phyloP scores from a whole-genome alignment of 2,329 filamentous ascomycete genomes.

The Didymellaceae sp. region DNA sequence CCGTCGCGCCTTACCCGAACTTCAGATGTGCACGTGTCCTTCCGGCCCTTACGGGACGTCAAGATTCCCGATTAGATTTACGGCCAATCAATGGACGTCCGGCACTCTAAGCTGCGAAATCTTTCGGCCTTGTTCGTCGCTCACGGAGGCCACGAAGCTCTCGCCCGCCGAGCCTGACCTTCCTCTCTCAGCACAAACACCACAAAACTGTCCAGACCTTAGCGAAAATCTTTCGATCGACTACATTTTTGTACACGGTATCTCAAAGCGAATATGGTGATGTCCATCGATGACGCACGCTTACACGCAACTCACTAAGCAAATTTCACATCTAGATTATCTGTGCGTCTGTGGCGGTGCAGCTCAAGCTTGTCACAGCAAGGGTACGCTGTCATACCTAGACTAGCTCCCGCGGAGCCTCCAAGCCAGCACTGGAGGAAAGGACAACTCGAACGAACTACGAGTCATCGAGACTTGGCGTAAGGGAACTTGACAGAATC shows the following conservation, averaged over 20 bases:
- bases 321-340: constrained; percentile 5
- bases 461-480: constrained; percentile 2
- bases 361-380: neutral
- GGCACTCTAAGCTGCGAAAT: neutral
- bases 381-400: neutral
- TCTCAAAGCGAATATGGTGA: neutral
- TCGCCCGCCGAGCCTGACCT: neutral
- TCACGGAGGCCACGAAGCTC: constrained; percentile 1
- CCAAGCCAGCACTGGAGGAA: neutral
- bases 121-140: neutral
- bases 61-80: too few species aligned
- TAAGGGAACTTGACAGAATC: neutral
- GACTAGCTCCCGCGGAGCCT: constrained; percentile 5
- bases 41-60: neutral
- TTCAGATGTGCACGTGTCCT: neutral
- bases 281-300: neutral
- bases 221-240: too few species aligned
- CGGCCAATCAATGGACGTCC: neutral
- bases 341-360: constrained; percentile 16
- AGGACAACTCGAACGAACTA: neutral
- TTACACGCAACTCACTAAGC: neutral
- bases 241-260: too few species aligned
- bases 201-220: neutral
- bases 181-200: neutral
- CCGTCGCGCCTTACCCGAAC: neutral